Evolutionary conservation across 768 basidiomycete genomes (phyloP).

Genomic region (Mycena kentingensis): DNA sequence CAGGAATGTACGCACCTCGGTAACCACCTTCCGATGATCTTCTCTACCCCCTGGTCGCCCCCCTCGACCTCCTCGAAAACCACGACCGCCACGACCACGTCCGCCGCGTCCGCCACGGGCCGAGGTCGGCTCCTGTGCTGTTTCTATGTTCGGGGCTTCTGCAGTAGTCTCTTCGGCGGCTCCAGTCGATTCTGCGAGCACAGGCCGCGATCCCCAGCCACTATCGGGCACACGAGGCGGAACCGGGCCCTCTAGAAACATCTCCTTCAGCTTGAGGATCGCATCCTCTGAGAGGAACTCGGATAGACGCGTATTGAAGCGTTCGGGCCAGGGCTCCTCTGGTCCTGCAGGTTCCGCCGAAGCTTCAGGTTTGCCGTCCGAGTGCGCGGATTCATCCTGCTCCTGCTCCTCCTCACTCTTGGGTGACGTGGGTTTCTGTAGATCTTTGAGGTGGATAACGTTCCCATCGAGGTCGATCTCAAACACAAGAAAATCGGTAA

Average conservation of each 20-base stretch:
- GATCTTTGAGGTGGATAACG: constrained; percentile 77
- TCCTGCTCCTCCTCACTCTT: constrained; percentile 39
- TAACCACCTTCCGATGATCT: constrained; percentile 76
- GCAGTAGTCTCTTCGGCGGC: constrained; percentile 21
- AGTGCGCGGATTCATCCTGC: constrained; percentile 17
- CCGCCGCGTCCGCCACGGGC: too few relatives aligned
- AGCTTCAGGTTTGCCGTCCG: constrained; percentile 16
- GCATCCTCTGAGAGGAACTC: constrained; percentile 65
- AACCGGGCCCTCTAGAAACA: constrained; percentile 81
- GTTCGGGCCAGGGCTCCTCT: constrained; percentile 66
- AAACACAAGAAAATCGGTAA: constrained; percentile 94
- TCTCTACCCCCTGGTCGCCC: constrained; percentile 42
- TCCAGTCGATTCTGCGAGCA: constrained; percentile 12
- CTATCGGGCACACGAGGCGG: constrained; percentile 72
- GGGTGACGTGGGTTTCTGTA: constrained; percentile 66
- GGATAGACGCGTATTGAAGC: constrained; percentile 54
- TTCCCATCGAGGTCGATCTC: constrained; percentile 85
- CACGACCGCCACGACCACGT: constrained; percentile 43
- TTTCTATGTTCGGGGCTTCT: constrained; percentile 25
- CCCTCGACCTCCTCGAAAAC: constrained; percentile 50
- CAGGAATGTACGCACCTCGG: constrained; percentile 62
- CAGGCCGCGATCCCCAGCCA: constrained; percentile 66
- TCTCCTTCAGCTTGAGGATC: constrained; percentile 63
- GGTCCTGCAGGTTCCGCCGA: constrained; percentile 22
- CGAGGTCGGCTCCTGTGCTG: constrained; percentile 32